These are phyloP conservation scores for Prunus davidiana DNA, from an alignment of 306 rosid species.

Conservation along the genomic window DNA sequence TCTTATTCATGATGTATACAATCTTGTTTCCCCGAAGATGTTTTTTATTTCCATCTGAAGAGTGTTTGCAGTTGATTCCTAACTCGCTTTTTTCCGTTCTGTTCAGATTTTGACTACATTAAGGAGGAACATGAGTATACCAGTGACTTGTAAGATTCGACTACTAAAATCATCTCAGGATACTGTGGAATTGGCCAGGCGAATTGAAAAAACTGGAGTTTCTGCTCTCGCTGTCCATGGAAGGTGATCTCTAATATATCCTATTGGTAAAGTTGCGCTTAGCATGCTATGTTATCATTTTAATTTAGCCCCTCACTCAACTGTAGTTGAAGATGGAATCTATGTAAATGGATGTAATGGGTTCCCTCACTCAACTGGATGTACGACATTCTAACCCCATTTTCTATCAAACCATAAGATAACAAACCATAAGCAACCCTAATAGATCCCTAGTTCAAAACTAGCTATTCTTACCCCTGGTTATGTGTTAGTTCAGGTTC, in stretches of 20 bases:
- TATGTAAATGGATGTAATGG: not conserved
- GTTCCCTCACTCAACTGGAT: no score
- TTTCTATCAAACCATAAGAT: not conserved
- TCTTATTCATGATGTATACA: slow-evolving; percentile 73
- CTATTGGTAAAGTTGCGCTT: not conserved
- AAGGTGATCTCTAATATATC: slow-evolving; percentile 45
- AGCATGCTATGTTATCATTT: not conserved
- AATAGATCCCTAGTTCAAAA: not conserved
- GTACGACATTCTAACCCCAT: not conserved
- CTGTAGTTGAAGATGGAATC: not conserved
- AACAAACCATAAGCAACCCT: not conserved
- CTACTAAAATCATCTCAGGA: slow-evolving; percentile 66
- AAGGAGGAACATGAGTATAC: slow-evolving; percentile 72
- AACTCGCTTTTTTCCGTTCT: slow-evolving; percentile 15
- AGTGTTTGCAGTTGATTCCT: slow-evolving; percentile 12
- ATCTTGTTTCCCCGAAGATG: slow-evolving; percentile 11
- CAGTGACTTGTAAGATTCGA: slow-evolving; percentile 89
- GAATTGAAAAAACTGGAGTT: slow-evolving; percentile 87
- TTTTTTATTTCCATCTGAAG: not conserved
- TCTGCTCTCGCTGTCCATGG: slow-evolving; percentile 91
- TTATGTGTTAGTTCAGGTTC: not conserved
- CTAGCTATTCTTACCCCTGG: not conserved
- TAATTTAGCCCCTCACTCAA: not conserved
- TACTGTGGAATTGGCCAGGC: slow-evolving; percentile 80
- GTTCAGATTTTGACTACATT: slow-evolving; percentile 80